Percentiles rank a stretch among this genome's conserved stretches.
These are phyloP conservation scores for Amanita exitialis DNA, from an alignment of 768 basidiomycete species.

Conservation along the genomic window DNA sequence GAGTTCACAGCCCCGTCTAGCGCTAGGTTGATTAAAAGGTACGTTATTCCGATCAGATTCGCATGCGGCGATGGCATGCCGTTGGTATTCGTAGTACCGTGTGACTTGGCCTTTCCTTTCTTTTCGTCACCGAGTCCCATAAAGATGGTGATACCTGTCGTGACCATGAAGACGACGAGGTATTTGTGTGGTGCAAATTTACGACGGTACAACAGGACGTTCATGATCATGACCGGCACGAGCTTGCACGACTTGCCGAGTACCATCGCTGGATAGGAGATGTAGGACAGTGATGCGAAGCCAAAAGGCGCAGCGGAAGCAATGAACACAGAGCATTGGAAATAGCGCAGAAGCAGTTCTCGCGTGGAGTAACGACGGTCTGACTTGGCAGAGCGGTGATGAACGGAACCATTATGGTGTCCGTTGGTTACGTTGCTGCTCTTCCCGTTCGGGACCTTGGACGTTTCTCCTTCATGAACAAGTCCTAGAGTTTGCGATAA, in stretches of 20 bases:
- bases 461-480: slow-evolving; percentile 19
- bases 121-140: slow-evolving; percentile 77
- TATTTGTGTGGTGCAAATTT: slow-evolving; percentile 93
- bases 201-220: slow-evolving; percentile 89
- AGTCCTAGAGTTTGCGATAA: slow-evolving; percentile 56
- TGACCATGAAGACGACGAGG: slow-evolving; percentile 89
- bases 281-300: slow-evolving; percentile 89
- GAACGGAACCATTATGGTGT: slow-evolving; percentile 20
- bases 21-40: slow-evolving; percentile 77
- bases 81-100: slow-evolving; percentile 23
- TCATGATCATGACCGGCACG: slow-evolving; percentile 97
- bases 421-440: slow-evolving; percentile 25
- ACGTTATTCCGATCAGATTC: slow-evolving; percentile 60
- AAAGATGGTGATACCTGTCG: slow-evolving; percentile 83
- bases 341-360: slow-evolving; percentile 59
- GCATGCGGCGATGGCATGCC: slow-evolving; percentile 34
- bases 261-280: slow-evolving; percentile 98
- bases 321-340: slow-evolving; percentile 82
- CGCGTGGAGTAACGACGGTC: slow-evolving; percentile 27
- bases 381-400: slow-evolving; percentile 20
- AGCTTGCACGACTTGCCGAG: slow-evolving; percentile 99
- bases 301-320: slow-evolving; percentile 92
- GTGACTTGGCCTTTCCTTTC: slow-evolving; percentile 25
- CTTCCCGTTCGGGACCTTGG: slow-evolving; percentile 17
- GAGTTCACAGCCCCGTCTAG: slow-evolving; percentile 93